These are phyloP conservation scores for Talaromyces wortmannii DNA, from an alignment of 495 filamentous ascomycete species.

Conservation along the genomic window DNA sequence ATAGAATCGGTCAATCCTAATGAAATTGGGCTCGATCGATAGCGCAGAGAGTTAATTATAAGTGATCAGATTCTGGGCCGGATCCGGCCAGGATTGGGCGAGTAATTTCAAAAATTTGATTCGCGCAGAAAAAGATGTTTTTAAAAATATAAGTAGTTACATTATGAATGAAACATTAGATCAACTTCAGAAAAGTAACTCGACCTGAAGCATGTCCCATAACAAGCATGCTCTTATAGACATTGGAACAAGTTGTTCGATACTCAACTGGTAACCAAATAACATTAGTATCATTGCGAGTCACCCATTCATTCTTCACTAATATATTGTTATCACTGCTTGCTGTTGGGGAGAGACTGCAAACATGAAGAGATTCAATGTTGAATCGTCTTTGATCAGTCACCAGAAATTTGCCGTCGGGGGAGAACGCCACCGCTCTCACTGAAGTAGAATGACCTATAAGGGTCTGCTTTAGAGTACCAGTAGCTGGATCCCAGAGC, in stretches of 20 bases:
- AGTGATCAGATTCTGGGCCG: no score
- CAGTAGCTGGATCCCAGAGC: no score
- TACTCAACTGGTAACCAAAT: neutral
- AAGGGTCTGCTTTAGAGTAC: no score
- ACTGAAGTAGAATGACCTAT: no score
- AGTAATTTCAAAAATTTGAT: no score
- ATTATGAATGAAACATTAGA: conserved; percentile 1
- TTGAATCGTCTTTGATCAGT: conserved; percentile 2
- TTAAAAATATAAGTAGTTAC: no score
- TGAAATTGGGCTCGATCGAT: no score
- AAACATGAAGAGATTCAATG: neutral
- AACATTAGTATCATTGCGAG: neutral
- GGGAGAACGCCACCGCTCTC: no score
- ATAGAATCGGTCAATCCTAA: no score
- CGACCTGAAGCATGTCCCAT: neutral
- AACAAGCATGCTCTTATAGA: neutral
- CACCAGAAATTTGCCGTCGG: neutral
- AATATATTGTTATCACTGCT: neutral
- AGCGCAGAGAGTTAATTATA: no score
- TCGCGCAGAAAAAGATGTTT: no score
- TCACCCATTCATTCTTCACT: neutral
- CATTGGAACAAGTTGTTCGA: conserved; percentile 7
- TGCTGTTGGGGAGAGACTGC: neutral
- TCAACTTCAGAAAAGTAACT: conserved; percentile 1
- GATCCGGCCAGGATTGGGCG: no score